Percentiles rank a stretch among this genome's conserved stretches.
Conservation (phyloP, 495 filamentous ascomycete species). For the Penicillium manginii region DNA sequence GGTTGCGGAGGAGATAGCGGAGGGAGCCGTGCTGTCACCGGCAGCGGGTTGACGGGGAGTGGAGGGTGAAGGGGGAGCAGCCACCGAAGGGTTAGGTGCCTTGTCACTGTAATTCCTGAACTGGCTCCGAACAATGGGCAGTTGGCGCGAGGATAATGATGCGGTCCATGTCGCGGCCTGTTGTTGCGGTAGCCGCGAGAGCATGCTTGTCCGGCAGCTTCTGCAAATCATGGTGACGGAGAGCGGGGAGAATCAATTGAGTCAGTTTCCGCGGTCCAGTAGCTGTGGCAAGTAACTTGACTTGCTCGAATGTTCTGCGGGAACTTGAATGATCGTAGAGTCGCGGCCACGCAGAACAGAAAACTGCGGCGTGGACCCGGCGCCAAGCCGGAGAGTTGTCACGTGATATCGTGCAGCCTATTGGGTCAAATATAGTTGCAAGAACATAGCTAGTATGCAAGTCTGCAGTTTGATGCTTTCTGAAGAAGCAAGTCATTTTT, state of each 20-base stretch:
- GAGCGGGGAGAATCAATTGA: neutral
- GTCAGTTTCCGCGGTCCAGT: neutral
- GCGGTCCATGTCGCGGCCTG: conserved; percentile 33
- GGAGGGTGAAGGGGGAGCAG: conserved; percentile 53
- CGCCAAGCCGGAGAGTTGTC: conserved; percentile 44
- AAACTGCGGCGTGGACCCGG: conserved; percentile 48
- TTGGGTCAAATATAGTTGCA: no score
- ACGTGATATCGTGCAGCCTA: conserved; percentile 28
- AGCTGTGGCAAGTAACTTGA: neutral
- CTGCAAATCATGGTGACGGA: conserved; percentile 50
- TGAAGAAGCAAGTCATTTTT: neutral
- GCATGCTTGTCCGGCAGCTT: conserved; percentile 48
- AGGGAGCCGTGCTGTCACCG: conserved; percentile 41
- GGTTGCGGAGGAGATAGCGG: conserved; percentile 47
- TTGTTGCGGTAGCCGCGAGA: conserved; percentile 43
- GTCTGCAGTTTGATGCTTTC: neutral
- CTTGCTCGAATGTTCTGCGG: conserved; percentile 8
- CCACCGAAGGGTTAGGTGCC: conserved; percentile 45
- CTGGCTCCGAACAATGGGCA: conserved; percentile 38
- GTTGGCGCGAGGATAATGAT: conserved; percentile 34
- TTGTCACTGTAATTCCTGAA: conserved; percentile 44
- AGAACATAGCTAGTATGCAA: no score
- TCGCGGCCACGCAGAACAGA: conserved; percentile 26
- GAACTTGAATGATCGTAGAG: conserved; percentile 7
- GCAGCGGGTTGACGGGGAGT: conserved; percentile 51